A percentile compares a stretch with the other conserved stretches of the same genome.
phyloP scores from a whole-genome alignment of 495 filamentous ascomycete species.

The Penicillium taxi region DNA sequence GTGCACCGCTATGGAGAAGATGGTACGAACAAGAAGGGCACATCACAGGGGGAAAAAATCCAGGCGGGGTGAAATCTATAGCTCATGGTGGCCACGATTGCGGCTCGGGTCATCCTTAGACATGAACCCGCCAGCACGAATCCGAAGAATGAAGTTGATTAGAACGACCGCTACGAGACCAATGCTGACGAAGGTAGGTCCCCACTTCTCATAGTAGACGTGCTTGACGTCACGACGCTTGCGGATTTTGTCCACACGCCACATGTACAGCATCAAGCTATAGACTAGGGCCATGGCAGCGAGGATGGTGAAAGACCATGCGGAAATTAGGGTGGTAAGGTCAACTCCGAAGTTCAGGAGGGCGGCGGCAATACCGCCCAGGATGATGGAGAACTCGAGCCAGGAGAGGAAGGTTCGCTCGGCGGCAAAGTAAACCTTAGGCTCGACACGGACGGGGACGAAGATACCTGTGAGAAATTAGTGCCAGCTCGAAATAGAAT shows the following conservation, averaged over 20 bases:
- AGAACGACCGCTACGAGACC: slow-evolving; percentile 64
- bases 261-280: slow-evolving; percentile 73
- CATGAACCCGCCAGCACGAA: slow-evolving; percentile 30
- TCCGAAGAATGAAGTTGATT: slow-evolving; percentile 59
- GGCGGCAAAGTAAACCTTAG: slow-evolving; percentile 94
- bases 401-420: slow-evolving; percentile 94
- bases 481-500: background rate
- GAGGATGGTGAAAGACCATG: slow-evolving; percentile 73
- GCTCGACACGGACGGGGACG: slow-evolving; percentile 90
- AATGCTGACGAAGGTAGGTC: slow-evolving; percentile 71
- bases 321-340: slow-evolving; percentile 51
- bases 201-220: slow-evolving; percentile 79
- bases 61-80: slow-evolving; percentile 8
- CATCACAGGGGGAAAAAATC: no score
- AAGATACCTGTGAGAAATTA: slow-evolving; percentile 57
- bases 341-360: slow-evolving; percentile 78
- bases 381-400: slow-evolving; percentile 94
- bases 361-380: slow-evolving; percentile 84
- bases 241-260: slow-evolving; percentile 76
- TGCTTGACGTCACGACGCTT: slow-evolving; percentile 64
- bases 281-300: slow-evolving; percentile 70
- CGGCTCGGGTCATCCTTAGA: slow-evolving; percentile 8
- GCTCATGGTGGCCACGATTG: slow-evolving; percentile 11
- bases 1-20: no score
- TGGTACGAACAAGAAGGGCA: no score